Evolutionary conservation across 495 filamentous ascomycete genomes (phyloP).

Genomic region (Aspergillus nanangensis): DNA sequence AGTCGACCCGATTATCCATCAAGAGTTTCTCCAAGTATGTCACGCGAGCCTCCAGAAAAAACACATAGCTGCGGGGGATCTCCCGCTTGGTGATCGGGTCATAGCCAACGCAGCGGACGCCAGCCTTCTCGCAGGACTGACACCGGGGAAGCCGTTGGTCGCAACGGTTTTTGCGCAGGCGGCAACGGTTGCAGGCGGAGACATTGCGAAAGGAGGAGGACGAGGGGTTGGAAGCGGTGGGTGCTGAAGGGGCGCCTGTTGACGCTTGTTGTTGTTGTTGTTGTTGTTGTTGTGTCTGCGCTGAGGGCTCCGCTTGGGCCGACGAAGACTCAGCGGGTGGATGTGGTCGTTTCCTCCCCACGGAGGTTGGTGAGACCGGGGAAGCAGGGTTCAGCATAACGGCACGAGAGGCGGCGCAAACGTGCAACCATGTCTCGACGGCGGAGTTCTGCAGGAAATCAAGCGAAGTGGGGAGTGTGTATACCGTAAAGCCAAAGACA

Average conservation of each 20-base stretch:
- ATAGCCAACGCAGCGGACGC: constrained; percentile 86
- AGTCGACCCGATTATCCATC: constrained; percentile 62
- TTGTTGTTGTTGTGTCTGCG: constrained; percentile 8
- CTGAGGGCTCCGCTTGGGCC: constrained; percentile 14
- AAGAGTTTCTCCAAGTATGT: constrained; percentile 79
- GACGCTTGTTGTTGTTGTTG: constrained; percentile 8
- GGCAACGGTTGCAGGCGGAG: constrained; percentile 89
- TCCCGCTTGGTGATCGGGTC: constrained; percentile 94
- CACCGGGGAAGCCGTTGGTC: constrained; percentile 90
- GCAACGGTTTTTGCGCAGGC: constrained; percentile 88
- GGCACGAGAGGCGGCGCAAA: constrained; percentile 20
- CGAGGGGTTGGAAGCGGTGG: constrained; percentile 20
- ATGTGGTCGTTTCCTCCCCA: constrained; percentile 40
- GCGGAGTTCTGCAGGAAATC: constrained; percentile 17
- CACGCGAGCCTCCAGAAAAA: constrained; percentile 84
- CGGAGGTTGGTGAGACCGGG: constrained; percentile 30
- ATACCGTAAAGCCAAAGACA: constrained; percentile 16
- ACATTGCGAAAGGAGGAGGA: constrained; percentile 80
- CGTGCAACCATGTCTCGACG: constrained; percentile 36
- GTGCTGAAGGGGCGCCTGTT: constrained; percentile 13
- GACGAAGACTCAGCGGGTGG: constrained; percentile 20
- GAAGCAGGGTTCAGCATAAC: constrained; percentile 38
- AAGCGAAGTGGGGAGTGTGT: constrained; percentile 5
- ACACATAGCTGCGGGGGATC: constrained; percentile 92
- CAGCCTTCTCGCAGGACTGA: constrained; percentile 84